Evolutionary conservation across 2,329 filamentous ascomycete genomes (phyloP), one percentile per base, ranked within the genome.

Genomic region (Sclerotinia spermophila): DNA sequence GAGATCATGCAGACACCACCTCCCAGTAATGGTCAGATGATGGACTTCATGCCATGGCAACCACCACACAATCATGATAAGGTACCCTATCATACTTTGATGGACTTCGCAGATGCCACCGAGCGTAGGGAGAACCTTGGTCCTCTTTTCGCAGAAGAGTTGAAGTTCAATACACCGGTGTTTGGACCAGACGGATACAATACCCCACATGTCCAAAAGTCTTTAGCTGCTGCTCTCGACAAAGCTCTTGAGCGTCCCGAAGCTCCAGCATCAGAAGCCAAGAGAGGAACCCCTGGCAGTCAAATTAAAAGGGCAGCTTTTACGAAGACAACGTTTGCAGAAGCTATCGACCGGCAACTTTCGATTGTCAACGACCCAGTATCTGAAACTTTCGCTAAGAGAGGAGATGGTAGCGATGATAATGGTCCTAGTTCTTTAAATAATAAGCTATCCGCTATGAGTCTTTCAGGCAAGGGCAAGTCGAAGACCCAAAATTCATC

Each of bases 1-100:
- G 87, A 89, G 42, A 87, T 91, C 27, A 78, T 90, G 38, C 86
- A 89, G 73, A 86, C 87, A 75, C 87, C 89, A 6, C 86, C 87
- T 1, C 83, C 84, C 71, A 86, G 86, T 2, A 83, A 85, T 2
- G 83, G 86, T 62, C 87, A 89, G 69, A 80, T 88, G 17, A 89
- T 85, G 72, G 87, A 89, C 73, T 79, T 90, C 72, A 82, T 89
- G 21, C 86, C 87, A 0, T 90, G 88, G 88, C 82, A 85, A 73
- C 78, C 86, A 7, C 87, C 88, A 2, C 84, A 89, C 76, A 84
- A 87, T 33, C 69, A 85, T 74, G 83, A 82, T 15, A 78, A 82
- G 27, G 60, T 69, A 1, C 81, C 82, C 3, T 89, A 89, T 73
- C 84, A 86, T 66, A 82, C 82, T 62, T 78, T 88, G 35, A 87